A percentile compares a stretch with the other conserved stretches of the same genome.
phyloP scores from a whole-genome alignment of 2,329 filamentous ascomycete species.

The Talaromyces albobiverticillius region DNA sequence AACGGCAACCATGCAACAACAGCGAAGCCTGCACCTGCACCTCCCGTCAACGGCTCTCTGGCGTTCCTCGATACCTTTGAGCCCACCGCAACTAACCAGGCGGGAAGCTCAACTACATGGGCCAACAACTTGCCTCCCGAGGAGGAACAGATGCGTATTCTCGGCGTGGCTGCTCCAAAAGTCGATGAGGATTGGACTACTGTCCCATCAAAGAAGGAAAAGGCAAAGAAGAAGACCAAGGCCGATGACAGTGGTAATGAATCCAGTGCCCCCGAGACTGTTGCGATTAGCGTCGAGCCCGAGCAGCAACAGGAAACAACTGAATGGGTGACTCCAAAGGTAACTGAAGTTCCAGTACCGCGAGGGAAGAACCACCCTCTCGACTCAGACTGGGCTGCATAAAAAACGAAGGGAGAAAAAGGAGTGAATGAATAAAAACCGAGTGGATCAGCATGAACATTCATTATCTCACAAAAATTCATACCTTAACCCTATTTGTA shows the following conservation, averaged over 20 bases:
- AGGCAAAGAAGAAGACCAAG: slow-evolving; percentile 42
- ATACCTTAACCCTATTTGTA: background rate
- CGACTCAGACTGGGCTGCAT: slow-evolving; percentile 46
- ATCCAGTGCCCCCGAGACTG: slow-evolving; percentile 35
- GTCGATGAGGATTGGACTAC: slow-evolving; percentile 60
- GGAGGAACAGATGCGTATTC: slow-evolving; percentile 58
- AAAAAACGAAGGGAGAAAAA: slow-evolving; percentile 3
- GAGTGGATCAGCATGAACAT: background rate
- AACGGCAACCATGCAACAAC: slow-evolving; percentile 23
- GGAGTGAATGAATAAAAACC: too few relatives aligned
- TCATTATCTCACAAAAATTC: background rate
- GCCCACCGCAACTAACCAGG: slow-evolving; percentile 15
- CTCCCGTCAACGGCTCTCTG: slow-evolving; percentile 23
- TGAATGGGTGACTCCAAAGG: slow-evolving; percentile 30
- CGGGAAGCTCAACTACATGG: slow-evolving; percentile 36
- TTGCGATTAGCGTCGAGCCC: slow-evolving; percentile 1
- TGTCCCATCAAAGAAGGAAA: slow-evolving; percentile 58
- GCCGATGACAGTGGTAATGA: slow-evolving; percentile 45
- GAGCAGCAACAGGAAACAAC: slow-evolving; percentile 14
- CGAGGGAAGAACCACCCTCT: slow-evolving; percentile 41
- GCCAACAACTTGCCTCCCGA: slow-evolving; percentile 54
- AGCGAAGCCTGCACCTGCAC: slow-evolving; percentile 7
- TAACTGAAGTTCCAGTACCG: slow-evolving; percentile 22
- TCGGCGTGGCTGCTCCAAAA: slow-evolving; percentile 37
- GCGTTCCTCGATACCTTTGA: slow-evolving; percentile 45